Conservation (phyloP, 495 filamentous ascomycete genomes). For the Talaromyces adpressus region DNA sequence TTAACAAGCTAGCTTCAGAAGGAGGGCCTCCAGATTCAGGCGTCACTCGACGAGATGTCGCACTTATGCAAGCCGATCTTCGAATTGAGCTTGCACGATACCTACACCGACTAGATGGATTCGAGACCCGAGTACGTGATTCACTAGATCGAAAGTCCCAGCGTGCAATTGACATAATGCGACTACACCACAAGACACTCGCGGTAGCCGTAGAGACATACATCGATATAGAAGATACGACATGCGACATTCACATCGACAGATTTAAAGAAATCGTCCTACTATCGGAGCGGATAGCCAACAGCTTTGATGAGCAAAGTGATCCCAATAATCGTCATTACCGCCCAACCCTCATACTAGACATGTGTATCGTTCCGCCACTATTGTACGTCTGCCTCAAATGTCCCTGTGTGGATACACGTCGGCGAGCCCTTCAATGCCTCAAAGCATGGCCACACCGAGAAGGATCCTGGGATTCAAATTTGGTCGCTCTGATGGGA, state of each 20-base stretch:
- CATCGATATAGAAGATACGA: neutral
- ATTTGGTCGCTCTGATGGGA: constrained; percentile 9
- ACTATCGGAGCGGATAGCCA: constrained; percentile 3
- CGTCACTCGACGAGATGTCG: neutral
- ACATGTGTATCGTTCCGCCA: constrained; percentile 26
- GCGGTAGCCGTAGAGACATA: constrained; percentile 10
- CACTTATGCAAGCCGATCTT: neutral
- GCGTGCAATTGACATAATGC: constrained; percentile 12
- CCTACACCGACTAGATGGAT: neutral
- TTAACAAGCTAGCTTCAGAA: neutral
- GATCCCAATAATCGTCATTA: neutral
- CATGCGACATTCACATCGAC: neutral
- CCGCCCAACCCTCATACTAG: constrained; percentile 11
- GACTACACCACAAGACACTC: constrained; percentile 7
- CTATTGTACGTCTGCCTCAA: constrained; percentile 39
- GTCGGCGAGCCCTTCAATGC: constrained; percentile 29
- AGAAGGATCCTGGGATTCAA: constrained; percentile 42
- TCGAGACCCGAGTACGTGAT: neutral
- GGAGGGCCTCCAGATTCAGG: neutral
- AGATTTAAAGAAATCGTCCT: constrained; percentile 6
- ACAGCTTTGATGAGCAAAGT: constrained; percentile 6
- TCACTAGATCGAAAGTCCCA: neutral
- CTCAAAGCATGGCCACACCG: constrained; percentile 29
- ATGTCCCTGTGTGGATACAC: constrained; percentile 34
- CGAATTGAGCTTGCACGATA: neutral